Evolutionary conservation across 352 stramenopile genomes (phyloP).

Genomic region (Phytophthora pini): DNA sequence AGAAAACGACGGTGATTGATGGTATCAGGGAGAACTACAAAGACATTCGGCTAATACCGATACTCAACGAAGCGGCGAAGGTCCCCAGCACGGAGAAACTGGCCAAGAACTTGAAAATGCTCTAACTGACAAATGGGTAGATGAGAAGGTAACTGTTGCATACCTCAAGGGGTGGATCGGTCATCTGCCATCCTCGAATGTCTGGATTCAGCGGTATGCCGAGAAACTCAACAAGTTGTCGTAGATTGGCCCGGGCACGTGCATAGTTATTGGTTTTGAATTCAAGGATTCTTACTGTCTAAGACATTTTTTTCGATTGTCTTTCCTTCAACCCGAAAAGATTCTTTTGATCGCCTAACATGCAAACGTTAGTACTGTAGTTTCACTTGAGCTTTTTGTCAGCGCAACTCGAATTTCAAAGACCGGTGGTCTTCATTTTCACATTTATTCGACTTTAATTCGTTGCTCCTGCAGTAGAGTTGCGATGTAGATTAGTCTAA

Average conservation of each 20-base stretch:
- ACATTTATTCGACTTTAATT: too few species aligned
- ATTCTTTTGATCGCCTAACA: too few species aligned
- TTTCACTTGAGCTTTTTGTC: too few species aligned
- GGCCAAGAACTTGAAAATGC: not conserved
- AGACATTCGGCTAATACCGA: not conserved
- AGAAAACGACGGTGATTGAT: not conserved
- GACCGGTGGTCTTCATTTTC: too few species aligned
- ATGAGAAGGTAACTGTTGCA: not conserved
- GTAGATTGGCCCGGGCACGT: not conserved
- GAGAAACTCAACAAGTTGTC: not conserved
- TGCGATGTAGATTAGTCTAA: too few species aligned
- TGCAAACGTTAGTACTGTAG: too few species aligned
- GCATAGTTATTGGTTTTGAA: too few species aligned
- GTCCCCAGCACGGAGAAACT: not conserved
- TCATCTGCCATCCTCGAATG: not conserved
- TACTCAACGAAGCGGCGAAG: constrained; percentile 1
- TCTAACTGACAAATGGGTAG: not conserved
- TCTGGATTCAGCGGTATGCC: not conserved
- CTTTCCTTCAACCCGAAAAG: too few species aligned
- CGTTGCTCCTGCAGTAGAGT: too few species aligned
- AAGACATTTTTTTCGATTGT: too few species aligned
- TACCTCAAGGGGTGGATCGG: not conserved
- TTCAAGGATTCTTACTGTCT: too few species aligned
- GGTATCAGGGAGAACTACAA: not conserved
- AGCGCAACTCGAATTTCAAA: too few species aligned